Base-by-base conservation (phyloP, 2,329 filamentous ascomycete species). In the Epichloe amarillans region DNA sequence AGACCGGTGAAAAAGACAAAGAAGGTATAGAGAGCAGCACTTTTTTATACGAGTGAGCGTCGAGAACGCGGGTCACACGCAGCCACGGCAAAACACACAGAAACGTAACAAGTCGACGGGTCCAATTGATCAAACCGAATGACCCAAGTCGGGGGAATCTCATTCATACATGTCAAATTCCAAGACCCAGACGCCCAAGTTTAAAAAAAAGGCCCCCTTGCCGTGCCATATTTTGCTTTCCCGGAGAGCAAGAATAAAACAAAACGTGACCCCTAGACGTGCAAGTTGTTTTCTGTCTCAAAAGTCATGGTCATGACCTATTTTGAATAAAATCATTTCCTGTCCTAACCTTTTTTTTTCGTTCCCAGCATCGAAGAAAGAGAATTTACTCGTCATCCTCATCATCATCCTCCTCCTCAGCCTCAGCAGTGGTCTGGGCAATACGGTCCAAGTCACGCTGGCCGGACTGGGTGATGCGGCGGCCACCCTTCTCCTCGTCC, bases 401-500 rank as follows among this genome's bases (percentile, higher is more conserved):
- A 53, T 81, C 77, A 53, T 30, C 26, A 4, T 79, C 76, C 63
- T 82, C 81, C 68, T 85, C 81, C 55, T 85, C 82, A 56, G 79
- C 81, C 76, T 86, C 82, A 62, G 81, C 77, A 52, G 81, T 86
- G 67, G 85, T 89, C 77, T 86, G 84, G 68, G 86, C 86, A 65
- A 91, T 90, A 76, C 82, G 91, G 80, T 97, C 93, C 81, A 98
- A 82, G 86, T 98, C 93, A 80, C 93, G 88, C 83, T 96, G 90
- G 70, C 93, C 93, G 68, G 83, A 83, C 81, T 97, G 89, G 66
- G 93, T 97, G 77, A 98, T 97, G 73, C 93, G 84, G 70, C 93
- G 88, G 68, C 93, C 93, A 74, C 93, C 93, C 83, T 95, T 95
- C 62, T 97, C 91, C 82, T 96, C 91, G 66, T 96, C 91, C 69